Evolutionary conservation across 208 protist species (phyloP), one percentile per base, ranked within the genome.

Genomic region (Acanthamoeba lugdunensis): DNA sequence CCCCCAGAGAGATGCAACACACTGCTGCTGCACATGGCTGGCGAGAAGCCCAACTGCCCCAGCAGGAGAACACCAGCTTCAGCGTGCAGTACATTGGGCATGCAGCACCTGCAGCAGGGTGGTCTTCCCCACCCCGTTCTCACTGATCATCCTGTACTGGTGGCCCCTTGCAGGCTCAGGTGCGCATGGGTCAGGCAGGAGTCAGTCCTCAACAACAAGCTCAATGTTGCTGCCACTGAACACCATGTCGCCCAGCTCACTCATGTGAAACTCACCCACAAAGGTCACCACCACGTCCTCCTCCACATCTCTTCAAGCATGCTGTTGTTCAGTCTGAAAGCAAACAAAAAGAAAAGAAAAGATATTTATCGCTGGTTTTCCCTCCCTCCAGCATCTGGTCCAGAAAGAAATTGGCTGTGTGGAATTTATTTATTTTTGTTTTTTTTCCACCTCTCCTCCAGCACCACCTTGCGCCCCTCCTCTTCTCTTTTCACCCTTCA

Each of bases 1-100:
- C 98, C 98, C 96, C 98, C 98, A 50, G 98, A 99, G 21, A 97
- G 94, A 50, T 94, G 94, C 92, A 90, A 94, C 9, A 45, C 95
- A 25, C 73, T 71, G 61, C 91, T 89, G 14, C 37, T 56, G 28
- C 33, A 73, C 97, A 99, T 99, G 96, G 98, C 98, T 16, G 96
- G 94, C 21, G 98, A 98, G 94, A 99, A 99, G 92, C 97, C 98
- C 18, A 99, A 96, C 95, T 98, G 98, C 81, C 65, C n/a, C n/a
- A n/a, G 33, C 75, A 84, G 75, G 82, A 90, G 71, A 4, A 79
- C 41, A 54, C 52, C 82, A 69, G 4, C 52, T 69, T 90, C 82
- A 63, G 11, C 8, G 77, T 94, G 48, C 93, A 75, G 45, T 94
- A 94, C 56, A 85, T 94, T 23, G 93, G 93, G 1, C 93, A 94